These are phyloP conservation scores for Favolaschia claudopus DNA, from an alignment of 768 basidiomycete genomes.

Conservation along the genomic window DNA sequence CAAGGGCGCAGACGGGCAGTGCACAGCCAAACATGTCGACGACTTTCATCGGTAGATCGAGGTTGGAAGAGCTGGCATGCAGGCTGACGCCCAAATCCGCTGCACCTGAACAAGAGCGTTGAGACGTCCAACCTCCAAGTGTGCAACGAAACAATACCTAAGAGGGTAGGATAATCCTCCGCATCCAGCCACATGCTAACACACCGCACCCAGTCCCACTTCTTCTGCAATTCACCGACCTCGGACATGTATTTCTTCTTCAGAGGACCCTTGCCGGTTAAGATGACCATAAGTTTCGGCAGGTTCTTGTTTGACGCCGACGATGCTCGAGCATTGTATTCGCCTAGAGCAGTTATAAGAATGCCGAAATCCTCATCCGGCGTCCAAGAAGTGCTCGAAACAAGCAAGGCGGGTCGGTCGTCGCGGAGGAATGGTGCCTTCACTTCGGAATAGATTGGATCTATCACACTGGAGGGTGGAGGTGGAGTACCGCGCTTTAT, in stretches of 20 bases:
- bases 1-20: constrained; percentile 89
- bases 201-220: constrained; percentile 83
- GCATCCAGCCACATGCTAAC: constrained; percentile 89
- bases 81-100: constrained; percentile 92
- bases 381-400: constrained; percentile 97
- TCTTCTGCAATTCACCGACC: constrained; percentile 63
- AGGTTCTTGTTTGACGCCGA: constrained; percentile 42
- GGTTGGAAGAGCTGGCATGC: constrained; percentile 87
- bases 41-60: constrained; percentile 98
- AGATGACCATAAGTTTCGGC: constrained; percentile 81
- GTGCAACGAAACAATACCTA: constrained; percentile 59
- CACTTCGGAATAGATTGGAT: constrained; percentile 43
- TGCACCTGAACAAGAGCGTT: constrained; percentile 59
- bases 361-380: constrained; percentile 94
- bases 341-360: constrained; percentile 74
- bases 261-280: constrained; percentile 92
- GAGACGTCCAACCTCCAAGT: background rate
- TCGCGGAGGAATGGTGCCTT: constrained; percentile 57
- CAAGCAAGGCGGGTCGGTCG: constrained; percentile 85
- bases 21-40: constrained; percentile 99
- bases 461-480: constrained; percentile 36
- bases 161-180: constrained; percentile 86
- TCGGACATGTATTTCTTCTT: constrained; percentile 75
- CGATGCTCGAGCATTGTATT: constrained; percentile 75
- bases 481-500: constrained; percentile 19